Conservation (phyloP, 805 yeast species). For the Nakazawaea wickerhamii region DNA sequence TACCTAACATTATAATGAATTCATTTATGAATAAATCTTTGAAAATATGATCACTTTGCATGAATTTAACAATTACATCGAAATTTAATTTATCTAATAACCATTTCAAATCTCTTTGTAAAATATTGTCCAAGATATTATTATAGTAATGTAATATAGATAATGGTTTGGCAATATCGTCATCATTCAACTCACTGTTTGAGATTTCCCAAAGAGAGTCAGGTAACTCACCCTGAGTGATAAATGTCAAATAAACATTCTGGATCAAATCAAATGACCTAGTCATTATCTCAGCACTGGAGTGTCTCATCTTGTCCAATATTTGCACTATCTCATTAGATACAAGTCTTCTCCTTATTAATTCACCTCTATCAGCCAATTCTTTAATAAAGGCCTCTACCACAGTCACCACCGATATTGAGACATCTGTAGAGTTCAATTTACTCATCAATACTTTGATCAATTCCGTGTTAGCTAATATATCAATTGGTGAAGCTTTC, state of each 20-base stretch:
- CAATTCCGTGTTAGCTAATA: slow-evolving; percentile 11
- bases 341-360: slow-evolving; percentile 11
- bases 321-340: slow-evolving; percentile 8
- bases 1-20: background rate
- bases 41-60: background rate
- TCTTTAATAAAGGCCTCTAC: slow-evolving; percentile 4
- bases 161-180: slow-evolving; percentile 5
- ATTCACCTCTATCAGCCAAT: slow-evolving; percentile 1
- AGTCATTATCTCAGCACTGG: background rate
- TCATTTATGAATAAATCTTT: slow-evolving; percentile 1
- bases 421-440: background rate
- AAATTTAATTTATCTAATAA: background rate
- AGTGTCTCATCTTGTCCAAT: slow-evolving; percentile 7
- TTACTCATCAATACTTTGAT: slow-evolving; percentile 6
- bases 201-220: background rate
- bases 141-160: slow-evolving; percentile 2
- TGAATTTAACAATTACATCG: background rate
- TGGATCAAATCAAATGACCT: slow-evolving; percentile 6
- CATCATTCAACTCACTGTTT: background rate
- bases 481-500: slow-evolving; percentile 8
- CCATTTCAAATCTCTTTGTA: slow-evolving; percentile 1
- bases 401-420: slow-evolving; percentile 1
- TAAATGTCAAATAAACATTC: slow-evolving; percentile 4
- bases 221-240: background rate
- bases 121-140: background rate